Percentiles rank a stretch among this genome's conserved stretches.
Conservation (phyloP, 768 basidiomycete genomes). For the Amanita subjunquillea region DNA sequence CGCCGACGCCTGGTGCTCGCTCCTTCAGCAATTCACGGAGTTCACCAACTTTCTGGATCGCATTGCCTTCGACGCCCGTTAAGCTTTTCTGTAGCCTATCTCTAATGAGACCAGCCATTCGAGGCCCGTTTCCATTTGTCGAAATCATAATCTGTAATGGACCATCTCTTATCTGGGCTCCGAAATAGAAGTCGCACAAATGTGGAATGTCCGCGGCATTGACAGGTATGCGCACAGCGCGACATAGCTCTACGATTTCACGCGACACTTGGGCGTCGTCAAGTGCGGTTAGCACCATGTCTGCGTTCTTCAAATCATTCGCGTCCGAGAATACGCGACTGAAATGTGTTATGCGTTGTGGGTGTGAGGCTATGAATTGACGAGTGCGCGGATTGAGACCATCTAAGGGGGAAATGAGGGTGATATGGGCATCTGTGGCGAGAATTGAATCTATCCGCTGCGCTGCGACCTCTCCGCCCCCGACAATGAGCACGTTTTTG, state of each 20-base stretch:
- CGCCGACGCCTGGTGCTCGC: conserved; percentile 77
- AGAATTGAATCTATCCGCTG: conserved; percentile 83
- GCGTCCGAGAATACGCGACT: conserved; percentile 58
- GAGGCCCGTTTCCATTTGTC: conserved; percentile 88
- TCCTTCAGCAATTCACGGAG: conserved; percentile 65
- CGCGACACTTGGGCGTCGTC: conserved; percentile 70
- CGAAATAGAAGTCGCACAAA: conserved; percentile 97
- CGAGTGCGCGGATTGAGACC: conserved; percentile 57
- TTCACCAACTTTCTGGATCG: conserved; percentile 71
- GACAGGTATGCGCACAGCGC: conserved; percentile 66
- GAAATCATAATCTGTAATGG: conserved; percentile 94
- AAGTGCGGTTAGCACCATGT: conserved; percentile 92
- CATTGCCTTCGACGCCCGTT: conserved; percentile 61
- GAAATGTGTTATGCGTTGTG: conserved; percentile 54
- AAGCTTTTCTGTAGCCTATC: conserved; percentile 57
- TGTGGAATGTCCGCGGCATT: conserved; percentile 97
- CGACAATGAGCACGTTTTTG: conserved; percentile 82
- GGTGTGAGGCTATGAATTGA: conserved; percentile 35
- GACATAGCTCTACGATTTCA: conserved; percentile 60
- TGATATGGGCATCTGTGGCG: conserved; percentile 66
- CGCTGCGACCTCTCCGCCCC: conserved; percentile 89
- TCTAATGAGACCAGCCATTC: conserved; percentile 79
- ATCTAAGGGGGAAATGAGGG: conserved; percentile 60
- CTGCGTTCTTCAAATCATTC: conserved; percentile 56
- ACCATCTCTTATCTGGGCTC: conserved; percentile 82